Percentiles rank a stretch among this genome's conserved stretches.
Conservation (phyloP, 805 yeast genomes). For the Saccharomycopsis sp. region DNA sequence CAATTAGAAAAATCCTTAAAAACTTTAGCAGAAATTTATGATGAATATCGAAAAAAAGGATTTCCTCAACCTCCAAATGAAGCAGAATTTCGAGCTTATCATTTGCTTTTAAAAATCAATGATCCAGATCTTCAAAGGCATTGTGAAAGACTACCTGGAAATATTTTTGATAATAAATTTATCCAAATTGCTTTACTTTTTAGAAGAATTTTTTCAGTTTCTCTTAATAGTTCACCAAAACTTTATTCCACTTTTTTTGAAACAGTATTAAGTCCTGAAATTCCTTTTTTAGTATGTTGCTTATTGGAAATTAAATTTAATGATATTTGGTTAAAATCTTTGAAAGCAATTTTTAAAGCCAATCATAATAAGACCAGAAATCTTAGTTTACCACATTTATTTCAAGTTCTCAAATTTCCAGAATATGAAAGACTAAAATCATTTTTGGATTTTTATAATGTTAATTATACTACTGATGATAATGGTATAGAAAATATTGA, state of each 20-base stretch:
- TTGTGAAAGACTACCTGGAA: slow-evolving; percentile 53
- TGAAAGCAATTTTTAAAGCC: slow-evolving; percentile 54
- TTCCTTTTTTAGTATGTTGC: slow-evolving; percentile 64
- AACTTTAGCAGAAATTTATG: slow-evolving; percentile 78
- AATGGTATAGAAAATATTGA: slow-evolving; percentile 31
- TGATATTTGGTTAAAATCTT: slow-evolving; percentile 64
- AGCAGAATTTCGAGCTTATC: slow-evolving; percentile 88
- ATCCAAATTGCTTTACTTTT: slow-evolving; percentile 67
- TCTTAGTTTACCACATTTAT: slow-evolving; percentile 38
- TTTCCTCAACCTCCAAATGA: slow-evolving; percentile 61
- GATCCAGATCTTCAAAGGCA: slow-evolving; percentile 81
- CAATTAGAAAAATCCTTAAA: slow-evolving; percentile 88
- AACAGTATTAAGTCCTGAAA: slow-evolving; percentile 32
- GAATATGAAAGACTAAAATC: slow-evolving; percentile 37
- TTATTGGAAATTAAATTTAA: slow-evolving; percentile 71
- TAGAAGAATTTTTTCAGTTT: slow-evolving; percentile 48
- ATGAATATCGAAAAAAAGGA: slow-evolving; percentile 63
- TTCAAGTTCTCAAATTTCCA: slow-evolving; percentile 56
- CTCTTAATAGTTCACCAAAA: slow-evolving; percentile 48
- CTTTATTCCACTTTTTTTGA: slow-evolving; percentile 57
- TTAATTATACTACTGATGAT: slow-evolving; percentile 30
- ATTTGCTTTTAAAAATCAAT: slow-evolving; percentile 63
- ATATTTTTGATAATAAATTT: slow-evolving; percentile 39
- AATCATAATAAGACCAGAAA: slow-evolving; percentile 66
- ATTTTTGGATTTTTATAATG: slow-evolving; percentile 56